A percentile compares a stretch with the other conserved stretches of the same genome.
phyloP scores from a whole-genome alignment of 192 early-diverging fungal species.

The Backusella sp. region DNA sequence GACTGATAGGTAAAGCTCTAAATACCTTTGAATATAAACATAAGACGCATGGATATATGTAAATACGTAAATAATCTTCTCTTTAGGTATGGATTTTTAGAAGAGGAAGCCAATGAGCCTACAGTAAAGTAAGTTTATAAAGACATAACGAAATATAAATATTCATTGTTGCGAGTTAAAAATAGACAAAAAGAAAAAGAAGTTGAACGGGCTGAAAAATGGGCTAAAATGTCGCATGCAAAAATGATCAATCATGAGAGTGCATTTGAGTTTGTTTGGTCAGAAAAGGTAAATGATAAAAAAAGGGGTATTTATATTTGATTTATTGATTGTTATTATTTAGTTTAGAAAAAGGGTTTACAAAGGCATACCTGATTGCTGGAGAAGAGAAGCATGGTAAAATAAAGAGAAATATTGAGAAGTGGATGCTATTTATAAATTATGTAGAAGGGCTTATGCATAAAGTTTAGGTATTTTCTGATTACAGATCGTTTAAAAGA shows the following conservation, averaged over 20 bases:
- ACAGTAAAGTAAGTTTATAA: neutral
- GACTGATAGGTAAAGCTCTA: slow-evolving; percentile 28
- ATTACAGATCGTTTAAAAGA: slow-evolving; percentile 24
- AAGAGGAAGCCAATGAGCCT: slow-evolving; percentile 2
- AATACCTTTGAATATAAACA: neutral
- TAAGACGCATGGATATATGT: neutral
- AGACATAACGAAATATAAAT: neutral
- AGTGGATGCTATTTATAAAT: neutral
- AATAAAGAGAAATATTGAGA: neutral
- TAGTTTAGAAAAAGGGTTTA: slow-evolving; percentile 51
- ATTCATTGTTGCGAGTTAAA: neutral
- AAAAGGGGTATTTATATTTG: neutral
- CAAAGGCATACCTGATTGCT: slow-evolving; percentile 59
- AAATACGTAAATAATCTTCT: neutral
- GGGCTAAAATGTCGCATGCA: slow-evolving; percentile 32
- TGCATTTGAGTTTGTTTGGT: slow-evolving; percentile 22
- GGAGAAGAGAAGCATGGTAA: slow-evolving; percentile 58
- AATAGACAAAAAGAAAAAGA: slow-evolving; percentile 22
- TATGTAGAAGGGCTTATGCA: slow-evolving; percentile 2
- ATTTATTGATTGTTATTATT: neutral
- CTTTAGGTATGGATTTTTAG: slow-evolving; percentile 35
- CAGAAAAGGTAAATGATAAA: slow-evolving; percentile 27
- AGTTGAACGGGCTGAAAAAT: slow-evolving; percentile 34
- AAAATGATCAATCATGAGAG: slow-evolving; percentile 11
- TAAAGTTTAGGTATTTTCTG: slow-evolving; percentile 30